A percentile compares a stretch with the other conserved stretches of the same genome.
These are phyloP conservation scores for Crataegus laevigata DNA, from an alignment of 306 rosid species.

Conservation along the genomic window DNA sequence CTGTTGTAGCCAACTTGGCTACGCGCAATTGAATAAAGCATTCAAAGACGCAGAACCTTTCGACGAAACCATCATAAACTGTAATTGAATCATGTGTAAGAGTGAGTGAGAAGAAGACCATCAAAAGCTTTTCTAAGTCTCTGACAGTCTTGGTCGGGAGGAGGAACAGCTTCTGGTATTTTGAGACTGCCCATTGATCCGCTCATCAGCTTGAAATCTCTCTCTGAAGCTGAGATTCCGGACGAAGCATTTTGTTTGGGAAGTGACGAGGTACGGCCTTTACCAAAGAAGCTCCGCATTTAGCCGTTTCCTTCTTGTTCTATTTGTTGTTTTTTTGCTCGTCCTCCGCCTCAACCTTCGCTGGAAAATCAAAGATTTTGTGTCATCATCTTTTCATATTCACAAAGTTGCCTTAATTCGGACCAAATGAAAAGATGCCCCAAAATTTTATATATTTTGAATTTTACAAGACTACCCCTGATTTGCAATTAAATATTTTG, in stretches of 20 bases:
- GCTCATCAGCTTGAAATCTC: neutral
- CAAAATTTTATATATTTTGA: neutral
- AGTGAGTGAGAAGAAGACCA: conserved; percentile 34
- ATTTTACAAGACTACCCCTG: neutral
- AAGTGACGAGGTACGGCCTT: neutral
- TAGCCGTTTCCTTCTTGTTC: neutral
- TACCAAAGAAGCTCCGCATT: conserved; percentile 18
- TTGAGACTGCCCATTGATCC: conserved; percentile 51
- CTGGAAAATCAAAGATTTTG: neutral
- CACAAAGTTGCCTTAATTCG: neutral
- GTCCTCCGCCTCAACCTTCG: conserved; percentile 1
- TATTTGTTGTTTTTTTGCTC: conserved; percentile 5
- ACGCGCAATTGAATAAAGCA: neutral
- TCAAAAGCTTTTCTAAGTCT: conserved; percentile 61
- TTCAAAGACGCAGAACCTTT: neutral
- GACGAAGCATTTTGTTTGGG: neutral
- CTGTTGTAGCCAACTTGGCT: neutral
- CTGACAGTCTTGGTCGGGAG: conserved; percentile 59
- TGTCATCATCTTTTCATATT: neutral
- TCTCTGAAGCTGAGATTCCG: neutral
- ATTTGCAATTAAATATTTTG: neutral
- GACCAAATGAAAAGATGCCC: neutral
- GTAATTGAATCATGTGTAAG: neutral
- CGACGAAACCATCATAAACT: neutral
- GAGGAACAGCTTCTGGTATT: conserved; percentile 62